Base-by-base conservation (phyloP, 1,284 basidiomycete genomes). In the Apiotrichum mycotoxinovorans region DNA sequence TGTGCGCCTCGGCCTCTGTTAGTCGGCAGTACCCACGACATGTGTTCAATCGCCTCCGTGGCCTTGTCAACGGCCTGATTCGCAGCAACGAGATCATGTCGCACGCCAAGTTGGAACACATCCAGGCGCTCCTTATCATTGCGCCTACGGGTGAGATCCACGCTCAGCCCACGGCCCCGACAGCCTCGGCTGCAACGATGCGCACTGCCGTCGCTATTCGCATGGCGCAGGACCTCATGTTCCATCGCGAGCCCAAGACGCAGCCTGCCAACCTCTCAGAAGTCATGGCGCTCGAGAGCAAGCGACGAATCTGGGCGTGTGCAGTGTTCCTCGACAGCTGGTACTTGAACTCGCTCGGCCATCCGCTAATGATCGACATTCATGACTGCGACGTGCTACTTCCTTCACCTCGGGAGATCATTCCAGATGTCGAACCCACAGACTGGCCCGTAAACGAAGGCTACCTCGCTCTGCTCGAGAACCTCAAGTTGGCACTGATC, bases 171-270 rank as follows among this genome's bases (percentile, higher is more conserved):
- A 70, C 68, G 4, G 71, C 76, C 0, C 68, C 73, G 1, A 77
- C 75, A 0, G 73, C 75, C 3, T 74, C 72, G 30, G 76, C 77
- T 0, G 69, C 73, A 1, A 52, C 71, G 18, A 69, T 76, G 42
- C 63, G 77, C 15, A 60, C 71, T 9, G 67, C 69, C 0, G 66
- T 68, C 2, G 89, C 89, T 4, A 87, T 92, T 59, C 83, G 91
- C 61, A 93, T 94, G 91, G 93, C 91, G 2, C 92, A 97, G 78
- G 91, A 95, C 72, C 81, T 97, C 18, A 92, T 92, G 3, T 78
- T 96, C 53, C 93, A 96, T 72, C 84, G 93, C 25, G 89, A 77
- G 57, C 66, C 68, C 15, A 54, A 64, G 64, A 5, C 52, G 60
- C 3, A 56, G 64, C 43, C 71, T 0, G 54, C 64, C 34, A 73